Conservation (phyloP, 2,329 filamentous ascomycete genomes). For the Sarocladium oryzae region DNA sequence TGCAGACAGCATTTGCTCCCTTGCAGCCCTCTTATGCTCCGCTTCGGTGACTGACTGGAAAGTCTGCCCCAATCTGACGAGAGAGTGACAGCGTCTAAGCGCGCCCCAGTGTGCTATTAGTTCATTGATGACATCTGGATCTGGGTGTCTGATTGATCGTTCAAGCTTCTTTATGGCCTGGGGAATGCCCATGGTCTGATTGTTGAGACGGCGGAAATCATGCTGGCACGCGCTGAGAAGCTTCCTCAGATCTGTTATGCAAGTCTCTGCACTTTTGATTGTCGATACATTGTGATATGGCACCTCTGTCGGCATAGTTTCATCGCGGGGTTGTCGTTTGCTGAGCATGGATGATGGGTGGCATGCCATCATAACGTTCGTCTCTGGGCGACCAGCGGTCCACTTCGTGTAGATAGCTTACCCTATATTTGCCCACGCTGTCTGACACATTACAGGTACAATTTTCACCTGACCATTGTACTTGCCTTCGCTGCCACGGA, state of each 20-base stretch:
- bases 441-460: too few species aligned
- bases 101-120: conserved; percentile 20
- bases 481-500: too few species aligned
- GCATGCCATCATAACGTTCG: too few species aligned
- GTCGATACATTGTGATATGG: background rate
- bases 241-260: background rate
- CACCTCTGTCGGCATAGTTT: too few species aligned
- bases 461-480: too few species aligned
- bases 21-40: conserved; percentile 17
- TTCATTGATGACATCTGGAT: background rate
- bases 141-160: background rate
- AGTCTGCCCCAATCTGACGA: conserved; percentile 25
- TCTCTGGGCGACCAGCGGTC: background rate
- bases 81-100: conserved; percentile 24
- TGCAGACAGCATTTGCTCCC: conserved; percentile 16
- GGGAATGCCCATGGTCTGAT: background rate
- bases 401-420: too few species aligned
- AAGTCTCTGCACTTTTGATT: background rate
- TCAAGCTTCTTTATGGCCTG: conserved; percentile 11
- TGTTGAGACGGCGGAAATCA: background rate
- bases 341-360: too few species aligned
- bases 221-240: background rate
- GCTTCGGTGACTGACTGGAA: conserved; percentile 24
- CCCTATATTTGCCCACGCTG: too few species aligned
- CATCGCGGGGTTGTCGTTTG: too few species aligned